These are phyloP conservation scores for Singerocomus inundabilis DNA, from an alignment of 1,284 basidiomycete genomes.

Conservation along the genomic window DNA sequence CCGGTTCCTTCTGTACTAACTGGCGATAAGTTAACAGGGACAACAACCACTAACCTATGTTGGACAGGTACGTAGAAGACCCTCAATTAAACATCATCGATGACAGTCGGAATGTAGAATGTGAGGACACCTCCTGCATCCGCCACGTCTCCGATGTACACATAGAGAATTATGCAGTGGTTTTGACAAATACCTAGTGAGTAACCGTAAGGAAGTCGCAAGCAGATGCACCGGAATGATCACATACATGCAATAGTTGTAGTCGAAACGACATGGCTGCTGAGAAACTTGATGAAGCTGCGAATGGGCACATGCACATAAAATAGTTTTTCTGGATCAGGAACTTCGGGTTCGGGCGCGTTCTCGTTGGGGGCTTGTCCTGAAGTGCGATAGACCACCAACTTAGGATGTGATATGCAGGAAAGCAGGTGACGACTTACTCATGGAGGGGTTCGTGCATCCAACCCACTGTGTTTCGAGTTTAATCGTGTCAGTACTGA, in stretches of 20 bases:
- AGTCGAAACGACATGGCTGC: constrained; percentile 80
- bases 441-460: constrained; percentile 64
- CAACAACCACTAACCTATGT: background rate
- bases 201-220: background rate
- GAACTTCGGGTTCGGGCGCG: constrained; percentile 34
- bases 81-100: constrained; percentile 39
- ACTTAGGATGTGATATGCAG: background rate
- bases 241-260: constrained; percentile 82
- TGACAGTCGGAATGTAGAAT: constrained; percentile 78
- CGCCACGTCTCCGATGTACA: constrained; percentile 82
- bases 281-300: constrained; percentile 82
- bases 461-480: constrained; percentile 83
- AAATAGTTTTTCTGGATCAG: constrained; percentile 57
- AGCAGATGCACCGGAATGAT: background rate
- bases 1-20: background rate
- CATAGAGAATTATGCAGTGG: constrained; percentile 86
- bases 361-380: constrained; percentile 34
- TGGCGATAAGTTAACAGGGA: background rate
- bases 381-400: constrained; percentile 8
- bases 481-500: constrained; percentile 67
- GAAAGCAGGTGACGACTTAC: constrained; percentile 39
- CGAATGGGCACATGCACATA: constrained; percentile 70
- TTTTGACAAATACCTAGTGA: constrained; percentile 75
- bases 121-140: constrained; percentile 86
- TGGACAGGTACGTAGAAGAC: background rate